Conservation (phyloP, 345 rosid species). For the Balakata baccata region DNA sequence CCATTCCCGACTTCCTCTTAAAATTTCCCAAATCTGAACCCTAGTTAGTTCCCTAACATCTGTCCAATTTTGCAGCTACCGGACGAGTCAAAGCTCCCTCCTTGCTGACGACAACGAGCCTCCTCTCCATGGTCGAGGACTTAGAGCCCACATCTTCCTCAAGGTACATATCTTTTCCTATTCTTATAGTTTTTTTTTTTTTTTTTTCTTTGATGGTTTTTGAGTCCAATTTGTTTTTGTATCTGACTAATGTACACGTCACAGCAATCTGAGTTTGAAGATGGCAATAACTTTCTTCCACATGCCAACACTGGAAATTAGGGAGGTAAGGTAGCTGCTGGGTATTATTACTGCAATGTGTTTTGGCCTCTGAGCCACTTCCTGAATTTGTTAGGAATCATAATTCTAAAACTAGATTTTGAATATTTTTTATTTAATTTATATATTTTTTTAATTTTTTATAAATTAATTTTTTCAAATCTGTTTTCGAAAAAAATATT, state of each 20-base stretch:
- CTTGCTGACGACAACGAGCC: conserved; percentile 59
- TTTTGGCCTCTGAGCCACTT: background rate
- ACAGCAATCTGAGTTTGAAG: no score
- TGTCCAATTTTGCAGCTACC: no score
- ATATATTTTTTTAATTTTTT: no score
- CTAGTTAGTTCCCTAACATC: no score
- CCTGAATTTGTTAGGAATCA: background rate
- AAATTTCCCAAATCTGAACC: no score
- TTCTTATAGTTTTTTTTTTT: no score
- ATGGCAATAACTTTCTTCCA: conserved; percentile 83
- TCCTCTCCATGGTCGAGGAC: conserved; percentile 58
- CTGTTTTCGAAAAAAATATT: no score
- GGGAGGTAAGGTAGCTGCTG: conserved; percentile 66
- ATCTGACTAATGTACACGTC: no score
- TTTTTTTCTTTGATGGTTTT: no score
- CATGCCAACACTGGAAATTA: conserved; percentile 98
- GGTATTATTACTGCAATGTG: conserved; percentile 5
- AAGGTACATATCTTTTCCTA: conserved; percentile 12
- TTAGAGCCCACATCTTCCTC: conserved; percentile 42
- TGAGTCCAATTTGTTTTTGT: no score
- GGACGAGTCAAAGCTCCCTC: background rate
- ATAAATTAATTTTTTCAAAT: no score
- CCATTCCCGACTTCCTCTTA: no score
- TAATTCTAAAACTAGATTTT: background rate
- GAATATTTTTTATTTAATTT: background rate